These are phyloP conservation scores for Malassezia equina DNA, from an alignment of 1,284 basidiomycete genomes.

Conservation along the genomic window DNA sequence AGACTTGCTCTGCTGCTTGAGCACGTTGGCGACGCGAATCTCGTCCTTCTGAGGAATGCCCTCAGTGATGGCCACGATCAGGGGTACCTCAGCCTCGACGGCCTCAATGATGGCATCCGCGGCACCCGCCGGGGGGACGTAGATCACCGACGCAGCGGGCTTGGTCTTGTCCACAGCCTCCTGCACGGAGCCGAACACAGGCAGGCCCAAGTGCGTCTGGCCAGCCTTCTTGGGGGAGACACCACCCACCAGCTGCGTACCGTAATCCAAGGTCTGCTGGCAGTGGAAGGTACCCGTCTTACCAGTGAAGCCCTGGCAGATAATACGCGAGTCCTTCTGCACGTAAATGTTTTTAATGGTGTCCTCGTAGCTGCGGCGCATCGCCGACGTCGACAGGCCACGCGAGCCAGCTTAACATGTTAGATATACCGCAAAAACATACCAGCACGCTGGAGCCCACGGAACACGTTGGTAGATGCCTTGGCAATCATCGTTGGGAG, in stretches of 20 bases:
- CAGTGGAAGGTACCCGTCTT: conserved; percentile 99
- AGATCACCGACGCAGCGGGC: conserved; percentile 43
- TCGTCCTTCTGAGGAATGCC: conserved; percentile 48
- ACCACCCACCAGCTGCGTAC: conserved; percentile 94
- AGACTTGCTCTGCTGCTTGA: conserved; percentile 86
- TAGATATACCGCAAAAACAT: background rate
- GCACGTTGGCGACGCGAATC: conserved; percentile 67
- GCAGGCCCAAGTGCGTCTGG: conserved; percentile 83
- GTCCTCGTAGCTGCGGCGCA: conserved; percentile 60
- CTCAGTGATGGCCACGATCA: conserved; percentile 47
- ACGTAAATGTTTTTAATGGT: conserved; percentile 85
- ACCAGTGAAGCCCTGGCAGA: conserved; percentile 54
- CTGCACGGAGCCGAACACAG: conserved; percentile 82
- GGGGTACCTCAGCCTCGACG: conserved; percentile 44
- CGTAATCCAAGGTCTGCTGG: conserved; percentile 83
- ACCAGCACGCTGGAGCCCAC: conserved; percentile 11
- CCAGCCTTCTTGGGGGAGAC: conserved; percentile 97
- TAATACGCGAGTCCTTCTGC: conserved; percentile 68
- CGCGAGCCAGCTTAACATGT: conserved; percentile 2
- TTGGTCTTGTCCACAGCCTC: conserved; percentile 56
- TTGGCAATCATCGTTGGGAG: conserved; percentile 11
- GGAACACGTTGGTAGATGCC: conserved; percentile 14
- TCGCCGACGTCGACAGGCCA: conserved; percentile 25
- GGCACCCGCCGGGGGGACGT: conserved; percentile 45
- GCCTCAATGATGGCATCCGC: conserved; percentile 47